A percentile compares a stretch with the other conserved stretches of the same genome.
phyloP scores from a whole-genome alignment of 2,329 filamentous ascomycete genomes.

The Aureobasidium sp. region DNA sequence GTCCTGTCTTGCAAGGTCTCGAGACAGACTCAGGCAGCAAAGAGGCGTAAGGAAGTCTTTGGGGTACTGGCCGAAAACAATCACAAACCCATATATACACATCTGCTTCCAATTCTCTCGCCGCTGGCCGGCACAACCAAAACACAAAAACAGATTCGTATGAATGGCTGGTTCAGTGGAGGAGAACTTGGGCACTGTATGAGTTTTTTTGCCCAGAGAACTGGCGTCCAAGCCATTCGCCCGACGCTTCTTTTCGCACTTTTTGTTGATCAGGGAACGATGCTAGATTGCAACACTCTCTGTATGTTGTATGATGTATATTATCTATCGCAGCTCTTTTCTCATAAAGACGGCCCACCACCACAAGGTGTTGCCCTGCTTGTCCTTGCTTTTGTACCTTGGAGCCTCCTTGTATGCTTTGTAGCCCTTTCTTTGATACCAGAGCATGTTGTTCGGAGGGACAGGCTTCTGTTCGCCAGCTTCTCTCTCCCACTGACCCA shows the following conservation, averaged over 20 bases:
- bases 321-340: not conserved
- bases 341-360: slow-evolving; percentile 11
- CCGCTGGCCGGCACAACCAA: no score
- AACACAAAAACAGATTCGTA: no score
- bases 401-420: slow-evolving; percentile 24
- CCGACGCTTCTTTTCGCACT: no score
- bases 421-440: slow-evolving; percentile 26
- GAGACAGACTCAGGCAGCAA: not conserved
- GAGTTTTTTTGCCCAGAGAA: no score
- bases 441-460: slow-evolving; percentile 19
- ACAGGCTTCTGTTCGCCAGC: slow-evolving; percentile 2
- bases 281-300: not conserved
- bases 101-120: no score
- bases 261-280: no score
- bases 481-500: slow-evolving; percentile 20
- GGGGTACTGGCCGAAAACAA: no score
- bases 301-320: not conserved
- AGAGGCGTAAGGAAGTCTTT: no score
- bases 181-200: no score
- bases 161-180: no score
- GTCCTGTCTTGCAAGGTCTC: not conserved
- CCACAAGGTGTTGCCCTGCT: slow-evolving; percentile 5
- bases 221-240: no score
- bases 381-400: slow-evolving; percentile 14
- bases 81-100: no score